Evolutionary conservation across 441 rosid genomes (phyloP).

Genomic region (Euphorbia celastroides): DNA sequence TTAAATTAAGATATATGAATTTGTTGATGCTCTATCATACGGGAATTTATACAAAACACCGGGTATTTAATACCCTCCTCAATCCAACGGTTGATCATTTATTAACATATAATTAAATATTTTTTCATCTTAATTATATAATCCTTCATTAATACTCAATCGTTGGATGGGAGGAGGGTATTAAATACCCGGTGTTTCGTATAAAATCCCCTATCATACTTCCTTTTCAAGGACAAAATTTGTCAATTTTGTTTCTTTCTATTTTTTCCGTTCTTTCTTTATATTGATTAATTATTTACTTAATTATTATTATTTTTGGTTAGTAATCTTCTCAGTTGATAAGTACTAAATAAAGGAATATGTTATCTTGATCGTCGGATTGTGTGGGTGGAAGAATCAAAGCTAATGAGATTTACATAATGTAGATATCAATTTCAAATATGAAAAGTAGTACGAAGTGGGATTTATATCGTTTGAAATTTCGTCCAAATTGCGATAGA

Average conservation of each 20-base stretch:
- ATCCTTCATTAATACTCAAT: too few species aligned
- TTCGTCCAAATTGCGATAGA: not conserved
- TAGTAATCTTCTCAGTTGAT: not conserved
- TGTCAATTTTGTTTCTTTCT: not conserved
- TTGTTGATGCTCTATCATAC: not conserved
- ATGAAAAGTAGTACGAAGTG: not conserved
- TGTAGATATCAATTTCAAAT: not conserved
- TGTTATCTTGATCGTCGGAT: not conserved
- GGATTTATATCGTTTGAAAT: not conserved
- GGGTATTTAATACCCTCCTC: too few species aligned
- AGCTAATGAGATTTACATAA: not conserved
- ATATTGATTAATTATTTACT: not conserved
- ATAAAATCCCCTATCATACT: too few species aligned
- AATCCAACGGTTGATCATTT: too few species aligned
- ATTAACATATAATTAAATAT: too few species aligned
- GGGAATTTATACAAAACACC: too few species aligned
- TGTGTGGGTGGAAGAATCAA: not conserved
- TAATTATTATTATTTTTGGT: not conserved
- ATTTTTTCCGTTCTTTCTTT: not conserved
- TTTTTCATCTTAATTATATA: too few species aligned
- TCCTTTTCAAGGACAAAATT: not conserved
- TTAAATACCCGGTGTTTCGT: too few species aligned
- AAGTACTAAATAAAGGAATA: conserved; percentile 12
- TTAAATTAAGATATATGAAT: not conserved
- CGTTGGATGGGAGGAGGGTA: too few species aligned